phyloP scores from a whole-genome alignment of 495 filamentous ascomycete genomes.

The Trichoderma gamsii region DNA sequence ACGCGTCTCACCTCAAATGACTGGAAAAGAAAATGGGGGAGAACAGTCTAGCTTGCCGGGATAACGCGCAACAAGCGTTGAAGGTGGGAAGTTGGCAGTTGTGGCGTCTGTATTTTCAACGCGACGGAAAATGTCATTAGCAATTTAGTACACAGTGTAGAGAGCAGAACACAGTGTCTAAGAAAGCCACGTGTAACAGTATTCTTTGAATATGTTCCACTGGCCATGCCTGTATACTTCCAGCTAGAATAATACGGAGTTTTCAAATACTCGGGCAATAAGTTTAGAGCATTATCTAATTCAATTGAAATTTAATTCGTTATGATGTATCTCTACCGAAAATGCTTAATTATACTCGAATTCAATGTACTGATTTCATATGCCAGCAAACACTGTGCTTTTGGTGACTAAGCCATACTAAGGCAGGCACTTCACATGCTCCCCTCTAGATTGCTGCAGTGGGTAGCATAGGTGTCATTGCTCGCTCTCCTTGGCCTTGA shows the following conservation, averaged over 20 bases:
- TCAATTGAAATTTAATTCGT: too few species aligned
- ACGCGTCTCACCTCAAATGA: not conserved
- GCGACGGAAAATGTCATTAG: slow-evolving; percentile 2
- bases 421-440: too few species aligned
- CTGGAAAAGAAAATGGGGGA: not conserved
- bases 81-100: not conserved
- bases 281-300: too few species aligned
- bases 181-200: too few species aligned
- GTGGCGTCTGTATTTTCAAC: not conserved
- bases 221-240: too few species aligned
- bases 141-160: not conserved
- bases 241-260: too few species aligned
- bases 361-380: not conserved
- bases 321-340: too few species aligned
- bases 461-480: not conserved
- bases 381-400: not conserved
- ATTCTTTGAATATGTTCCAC: too few species aligned
- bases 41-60: not conserved
- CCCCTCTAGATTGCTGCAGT: not conserved
- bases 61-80: slow-evolving; percentile 1
- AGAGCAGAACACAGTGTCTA: not conserved
- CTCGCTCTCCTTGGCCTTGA: not conserved
- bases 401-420: not conserved
- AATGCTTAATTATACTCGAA: too few species aligned
- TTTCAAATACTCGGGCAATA: too few species aligned